Evolutionary conservation across 345 rosid genomes (phyloP).

Genomic region (Corchorus olitorius): DNA sequence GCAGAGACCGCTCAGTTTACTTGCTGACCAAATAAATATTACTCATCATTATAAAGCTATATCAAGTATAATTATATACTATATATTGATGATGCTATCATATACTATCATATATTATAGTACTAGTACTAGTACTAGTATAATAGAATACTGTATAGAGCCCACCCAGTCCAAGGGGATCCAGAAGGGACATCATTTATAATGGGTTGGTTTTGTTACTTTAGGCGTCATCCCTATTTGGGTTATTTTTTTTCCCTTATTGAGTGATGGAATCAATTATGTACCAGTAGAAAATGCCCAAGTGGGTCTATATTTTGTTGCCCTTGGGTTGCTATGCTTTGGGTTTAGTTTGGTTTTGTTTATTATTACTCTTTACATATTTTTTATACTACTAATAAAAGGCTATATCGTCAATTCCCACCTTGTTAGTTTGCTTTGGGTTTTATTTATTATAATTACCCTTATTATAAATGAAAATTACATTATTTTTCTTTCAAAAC

Average conservation of each 20-base stretch:
- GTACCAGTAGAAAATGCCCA: neutral
- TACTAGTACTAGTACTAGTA: neutral
- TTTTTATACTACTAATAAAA: neutral
- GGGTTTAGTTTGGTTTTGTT: conserved; percentile 7
- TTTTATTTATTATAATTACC: too few relatives aligned
- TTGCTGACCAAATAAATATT: conserved; percentile 33
- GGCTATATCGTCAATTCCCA: too few relatives aligned
- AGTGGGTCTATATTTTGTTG: conserved; percentile 20
- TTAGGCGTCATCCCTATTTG: conserved; percentile 66
- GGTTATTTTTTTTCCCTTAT: conserved; percentile 54
- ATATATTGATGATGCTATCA: too few relatives aligned
- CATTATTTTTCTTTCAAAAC: too few relatives aligned
- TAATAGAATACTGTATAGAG: conserved; percentile 18
- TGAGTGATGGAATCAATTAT: conserved; percentile 74
- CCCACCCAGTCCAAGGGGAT: neutral
- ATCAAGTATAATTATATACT: too few relatives aligned
- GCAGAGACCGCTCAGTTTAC: conserved; percentile 35
- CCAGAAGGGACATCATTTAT: neutral
- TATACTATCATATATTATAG: too few relatives aligned
- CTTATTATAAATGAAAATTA: too few relatives aligned
- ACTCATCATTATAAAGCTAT: too few relatives aligned
- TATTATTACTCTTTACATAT: neutral
- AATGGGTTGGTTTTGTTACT: neutral
- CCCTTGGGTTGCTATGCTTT: conserved; percentile 19
- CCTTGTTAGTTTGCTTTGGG: too few relatives aligned